Evolutionary conservation across 2,329 filamentous ascomycete genomes (phyloP), one percentile per base, ranked within the genome.

Genomic region (Botrytis paeoniae): DNA sequence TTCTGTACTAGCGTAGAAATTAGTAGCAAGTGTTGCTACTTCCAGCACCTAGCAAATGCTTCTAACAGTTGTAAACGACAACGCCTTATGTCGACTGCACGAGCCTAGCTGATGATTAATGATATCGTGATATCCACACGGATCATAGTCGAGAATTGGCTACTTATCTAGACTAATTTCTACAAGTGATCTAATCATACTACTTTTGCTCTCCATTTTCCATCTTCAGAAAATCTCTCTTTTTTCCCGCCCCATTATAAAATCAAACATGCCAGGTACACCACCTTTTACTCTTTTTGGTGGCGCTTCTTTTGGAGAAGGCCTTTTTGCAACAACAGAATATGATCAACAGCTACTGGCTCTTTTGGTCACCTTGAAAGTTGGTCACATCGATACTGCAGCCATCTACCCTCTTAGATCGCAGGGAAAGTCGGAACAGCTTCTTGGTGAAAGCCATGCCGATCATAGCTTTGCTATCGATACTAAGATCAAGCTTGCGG

Each of bases 401-500:
- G 61, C 39, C 61, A 64, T 45, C 39, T 64, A 64, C 37, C 39
- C 37, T n/a, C 61, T 45, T 64, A 64, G 37, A 39, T 64, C 37
- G 6, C 37, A 64, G 2, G 39, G 39, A 29, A 64, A 64, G 22
- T 64, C 61, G 61, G 61, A 64, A 64, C 61, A 64, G 37, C 61
- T 64, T n/a, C 61, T 64, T 43, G 25, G 61, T 43, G 25, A 64
- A 64, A 64, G n/a, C 41, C 39, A 64, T 29, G 37, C 25, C 29
- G 39, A 18, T 43, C 14, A 45, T 64, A 43, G 37, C 35, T 43
- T 64, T 64, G 41, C 61, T 64, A 64, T 63, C 61, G 61, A 63
- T 37, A 63, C 61, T 39, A 43, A 63, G 61, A 63, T 63, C 39
- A 43, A 63, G 39, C 35, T 63, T 39, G n/a, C 61, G 61, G 61